Evolutionary conservation across 495 filamentous ascomycete genomes (phyloP), one percentile per base, ranked within the genome.

Genomic region (Rhizodiscina lignyota): DNA sequence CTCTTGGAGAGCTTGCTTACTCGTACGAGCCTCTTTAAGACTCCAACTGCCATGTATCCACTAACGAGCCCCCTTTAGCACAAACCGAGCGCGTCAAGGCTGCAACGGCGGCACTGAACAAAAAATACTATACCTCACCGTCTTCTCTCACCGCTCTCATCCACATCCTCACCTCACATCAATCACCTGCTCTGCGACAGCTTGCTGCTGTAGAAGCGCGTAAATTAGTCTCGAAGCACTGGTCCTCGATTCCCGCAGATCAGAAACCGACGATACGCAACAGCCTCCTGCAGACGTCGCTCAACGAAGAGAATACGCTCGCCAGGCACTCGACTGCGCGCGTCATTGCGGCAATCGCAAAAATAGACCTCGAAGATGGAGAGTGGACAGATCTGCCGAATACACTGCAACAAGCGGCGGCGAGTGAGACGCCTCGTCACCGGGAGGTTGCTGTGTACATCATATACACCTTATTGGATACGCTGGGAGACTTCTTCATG

Each of bases 371-470:
- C 36, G 68, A 80, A 45, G 74, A 91, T 49, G 79, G 78, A 32
- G 72, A 92, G 59, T 96, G 89, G 89, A 55, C 59, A 30, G 80
- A 91, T 23, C 66, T 96, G 22, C 71, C 87, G 28, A 68, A 72
- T 40, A 65, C 79, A 35, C 68, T 94, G 24, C 62, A 77, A 38
- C 73, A 72, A 44, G 79, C 85, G 21, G 74, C 77, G 21, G 73
- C 63, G 39, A 83, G 70, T 44, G 58, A 63, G 27, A 75, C 77
- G 42, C 71, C 81, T 31, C 66, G 67, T 20, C 80, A 94, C 58
- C 75, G 91, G 33, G 85, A 91, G 47, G 82, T 96, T 23, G 83
- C 77, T 29, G 72, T 85, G 40, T 97, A 89, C 58, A 83, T 97
- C 42, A 74, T 96, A 34, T 94, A 72, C 61, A 89, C 84, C 33